Conservation (phyloP, 140 eudicot species). For the Bidens hawaiensis region DNA sequence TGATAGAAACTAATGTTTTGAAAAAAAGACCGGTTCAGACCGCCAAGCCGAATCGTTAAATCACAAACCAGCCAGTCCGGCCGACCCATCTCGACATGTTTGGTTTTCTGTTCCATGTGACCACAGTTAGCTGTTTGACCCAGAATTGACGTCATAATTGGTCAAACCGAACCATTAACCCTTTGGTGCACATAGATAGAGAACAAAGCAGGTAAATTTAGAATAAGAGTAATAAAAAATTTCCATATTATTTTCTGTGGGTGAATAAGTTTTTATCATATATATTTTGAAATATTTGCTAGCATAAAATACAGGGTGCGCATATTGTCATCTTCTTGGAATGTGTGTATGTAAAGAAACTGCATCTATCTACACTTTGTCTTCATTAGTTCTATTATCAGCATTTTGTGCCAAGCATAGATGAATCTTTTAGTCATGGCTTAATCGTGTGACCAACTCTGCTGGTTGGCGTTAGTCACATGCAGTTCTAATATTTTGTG, state of each 20-base stretch:
- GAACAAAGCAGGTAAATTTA: background rate
- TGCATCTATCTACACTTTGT: conserved; percentile 8
- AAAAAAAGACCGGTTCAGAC: too few relatives aligned
- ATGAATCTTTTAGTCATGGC: background rate
- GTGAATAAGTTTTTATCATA: background rate
- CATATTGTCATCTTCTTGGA: conserved; percentile 8
- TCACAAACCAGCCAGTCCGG: too few relatives aligned
- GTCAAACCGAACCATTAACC: too few relatives aligned
- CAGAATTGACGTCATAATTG: too few relatives aligned
- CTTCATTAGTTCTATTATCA: conserved; percentile 10
- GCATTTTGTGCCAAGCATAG: conserved; percentile 9
- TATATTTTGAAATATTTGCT: background rate
- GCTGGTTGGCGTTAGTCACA: conserved; percentile 12
- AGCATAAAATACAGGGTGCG: conserved; percentile 6
- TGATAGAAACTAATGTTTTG: too few relatives aligned
- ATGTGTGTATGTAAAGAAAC: conserved; percentile 4
- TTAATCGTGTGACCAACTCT: background rate
- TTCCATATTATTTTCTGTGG: background rate
- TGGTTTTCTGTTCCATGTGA: too few relatives aligned
- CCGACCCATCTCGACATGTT: too few relatives aligned
- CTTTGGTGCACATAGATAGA: conserved; percentile 3
- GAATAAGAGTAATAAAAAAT: background rate
- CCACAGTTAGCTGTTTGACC: too few relatives aligned
- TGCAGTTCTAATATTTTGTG: conserved; percentile 3
- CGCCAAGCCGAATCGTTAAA: too few relatives aligned